A percentile compares a stretch with the other conserved stretches of the same genome.
Evolutionary conservation across 257 asterid genomes (phyloP).

Genomic region (Plantago major): DNA sequence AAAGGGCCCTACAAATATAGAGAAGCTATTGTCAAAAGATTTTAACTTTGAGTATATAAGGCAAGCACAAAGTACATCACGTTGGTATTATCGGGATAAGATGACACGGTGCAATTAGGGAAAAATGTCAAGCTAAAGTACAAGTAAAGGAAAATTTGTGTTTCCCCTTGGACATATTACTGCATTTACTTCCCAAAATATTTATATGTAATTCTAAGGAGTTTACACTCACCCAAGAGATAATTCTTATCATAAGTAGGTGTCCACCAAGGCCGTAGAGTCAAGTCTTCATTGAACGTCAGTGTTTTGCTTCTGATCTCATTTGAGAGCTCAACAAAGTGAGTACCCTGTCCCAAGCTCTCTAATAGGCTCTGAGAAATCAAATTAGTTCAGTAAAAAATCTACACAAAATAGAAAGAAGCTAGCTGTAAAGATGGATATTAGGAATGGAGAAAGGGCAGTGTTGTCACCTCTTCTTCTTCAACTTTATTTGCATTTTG

Average conservation of each 20-base stretch:
- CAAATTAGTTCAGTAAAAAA: slow-evolving; percentile 9
- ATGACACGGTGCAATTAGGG: not conserved
- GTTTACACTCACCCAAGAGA: slow-evolving; percentile 70
- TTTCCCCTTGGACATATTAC: slow-evolving; percentile 1
- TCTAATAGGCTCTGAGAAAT: slow-evolving; percentile 54
- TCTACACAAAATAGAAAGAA: not conserved
- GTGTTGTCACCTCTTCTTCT: slow-evolving; percentile 61
- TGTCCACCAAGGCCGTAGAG: slow-evolving; percentile 98
- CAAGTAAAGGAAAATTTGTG: slow-evolving; percentile 2
- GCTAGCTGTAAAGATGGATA: not conserved
- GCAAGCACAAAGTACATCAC: not conserved
- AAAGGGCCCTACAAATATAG: slow-evolving; percentile 71
- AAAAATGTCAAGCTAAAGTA: not conserved
- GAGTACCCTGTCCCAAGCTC: slow-evolving; percentile 60
- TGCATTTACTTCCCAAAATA: not conserved
- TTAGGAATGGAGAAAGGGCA: slow-evolving; percentile 15
- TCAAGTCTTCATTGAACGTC: slow-evolving; percentile 82
- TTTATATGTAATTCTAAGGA: slow-evolving; percentile 6
- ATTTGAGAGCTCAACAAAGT: slow-evolving; percentile 69
- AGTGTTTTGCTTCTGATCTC: slow-evolving; percentile 63
- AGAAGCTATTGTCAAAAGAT: slow-evolving; percentile 13
- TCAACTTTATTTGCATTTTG: slow-evolving; percentile 64
- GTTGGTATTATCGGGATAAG: not conserved
- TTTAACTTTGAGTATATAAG: not conserved
- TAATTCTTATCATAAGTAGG: slow-evolving; percentile 79